Base-by-base conservation (phyloP, 2,329 filamentous ascomycete species). In the Dactylellina cionopaga region DNA sequence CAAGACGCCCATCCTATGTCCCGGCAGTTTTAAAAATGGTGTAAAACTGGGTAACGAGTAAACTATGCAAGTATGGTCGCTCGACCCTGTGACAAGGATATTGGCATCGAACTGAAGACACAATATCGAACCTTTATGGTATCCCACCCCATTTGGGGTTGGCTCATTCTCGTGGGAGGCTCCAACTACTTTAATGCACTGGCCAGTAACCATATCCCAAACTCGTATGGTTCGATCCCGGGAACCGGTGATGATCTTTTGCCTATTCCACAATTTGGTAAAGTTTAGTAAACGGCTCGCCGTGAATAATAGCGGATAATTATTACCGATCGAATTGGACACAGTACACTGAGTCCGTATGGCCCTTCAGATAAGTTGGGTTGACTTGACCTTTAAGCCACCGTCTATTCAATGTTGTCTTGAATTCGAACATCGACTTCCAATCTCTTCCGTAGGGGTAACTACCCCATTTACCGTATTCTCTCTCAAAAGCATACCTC, bases 281-380 rank as follows among this genome's bases (percentile, higher is more conserved):
- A 22, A 44, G 29, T 4, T 15, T 10, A 19, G 33, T 19, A 3
- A 29, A 37, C 5, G 0, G 3, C 7, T 31, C 43, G 39, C 27
- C n/a, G 33, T n/a, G 6, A 27, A 24, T 24, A 33, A n/a, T n/a
- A 24, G 9, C 17, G 13, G 33, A 29, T 89, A 77, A 85, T 10
- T n/a, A 27, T 58, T 66, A 92, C 89, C 98, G 94, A 80, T 99
- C 95, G 79, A 98, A 99, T 79, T 99, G 95, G 64, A 96, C 87
- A 80, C 95, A 99, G 82, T 99, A 99, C 65, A 99, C 96, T 75
- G 92, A 97, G 80, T 99, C 95, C 24, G 89, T 89, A 80, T 99
- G 95, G 1, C 95, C 95, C 77, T 95, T 92, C 19, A 99, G 85
- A 80, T 97, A 98, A 63, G 96, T 88, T 0, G 92, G 89, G 46